Conservation (phyloP, 2,329 filamentous ascomycete genomes). For the Didymella glomerata region DNA sequence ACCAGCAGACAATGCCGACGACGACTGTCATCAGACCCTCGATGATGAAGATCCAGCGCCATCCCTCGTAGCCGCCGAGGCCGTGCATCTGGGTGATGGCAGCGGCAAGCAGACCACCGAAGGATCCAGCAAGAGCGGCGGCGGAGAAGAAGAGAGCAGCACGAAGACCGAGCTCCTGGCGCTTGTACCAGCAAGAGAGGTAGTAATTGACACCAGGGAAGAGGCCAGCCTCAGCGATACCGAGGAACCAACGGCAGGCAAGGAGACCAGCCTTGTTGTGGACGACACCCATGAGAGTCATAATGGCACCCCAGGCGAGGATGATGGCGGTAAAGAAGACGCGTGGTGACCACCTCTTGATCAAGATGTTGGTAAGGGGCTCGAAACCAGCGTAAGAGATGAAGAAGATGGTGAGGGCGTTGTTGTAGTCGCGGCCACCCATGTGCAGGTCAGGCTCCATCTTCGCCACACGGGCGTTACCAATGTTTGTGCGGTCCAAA, state of each 20-base stretch:
- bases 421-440: conserved; percentile 68
- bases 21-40: conserved; percentile 50
- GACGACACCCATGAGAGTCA: conserved; percentile 60
- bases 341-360: conserved; percentile 66
- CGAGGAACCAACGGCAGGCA: conserved; percentile 50
- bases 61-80: conserved; percentile 56
- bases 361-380: conserved; percentile 67
- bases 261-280: conserved; percentile 49
- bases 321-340: conserved; percentile 59
- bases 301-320: conserved; percentile 57
- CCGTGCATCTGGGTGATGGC: conserved; percentile 69
- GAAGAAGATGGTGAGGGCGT: conserved; percentile 72
- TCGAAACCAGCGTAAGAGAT: conserved; percentile 59
- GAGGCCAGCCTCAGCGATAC: conserved; percentile 51
- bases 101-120: conserved; percentile 67
- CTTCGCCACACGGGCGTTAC: conserved; percentile 57
- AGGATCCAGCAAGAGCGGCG: conserved; percentile 66
- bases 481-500: conserved; percentile 50
- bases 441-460: conserved; percentile 43
- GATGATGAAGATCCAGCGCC: conserved; percentile 53
- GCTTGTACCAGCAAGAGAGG: conserved; percentile 66
- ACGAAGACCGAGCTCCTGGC: conserved; percentile 61
- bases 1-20: conserved; percentile 54
- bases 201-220: conserved; percentile 61
- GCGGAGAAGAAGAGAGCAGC: conserved; percentile 69